phyloP scores from a whole-genome alignment of 129 eudicot genomes.

The Logfia minima region DNA sequence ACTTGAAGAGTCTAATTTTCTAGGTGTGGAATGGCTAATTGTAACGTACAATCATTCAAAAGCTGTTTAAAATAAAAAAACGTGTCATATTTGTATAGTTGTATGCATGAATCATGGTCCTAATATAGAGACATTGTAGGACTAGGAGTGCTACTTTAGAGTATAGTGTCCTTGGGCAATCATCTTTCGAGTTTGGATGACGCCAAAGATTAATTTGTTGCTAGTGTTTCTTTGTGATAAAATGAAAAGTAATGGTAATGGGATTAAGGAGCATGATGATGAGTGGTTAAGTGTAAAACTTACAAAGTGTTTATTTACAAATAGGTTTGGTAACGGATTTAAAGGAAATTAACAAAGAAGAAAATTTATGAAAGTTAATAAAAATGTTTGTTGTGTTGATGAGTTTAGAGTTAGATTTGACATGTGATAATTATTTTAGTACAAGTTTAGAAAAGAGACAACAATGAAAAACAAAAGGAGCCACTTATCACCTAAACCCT shows the following conservation, averaged over 20 bases:
- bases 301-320: too few species aligned
- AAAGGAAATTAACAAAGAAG: too few species aligned
- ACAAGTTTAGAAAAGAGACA: too few species aligned
- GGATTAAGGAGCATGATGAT: neutral
- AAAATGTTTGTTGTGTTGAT: too few species aligned
- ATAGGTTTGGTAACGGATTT: too few species aligned
- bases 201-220: neutral
- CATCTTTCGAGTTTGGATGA: slow-evolving; percentile 14
- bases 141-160: slow-evolving; percentile 5
- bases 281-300: neutral
- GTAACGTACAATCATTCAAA: slow-evolving; percentile 3
- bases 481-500: too few species aligned
- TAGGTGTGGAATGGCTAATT: slow-evolving; percentile 2
- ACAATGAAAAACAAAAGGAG: too few species aligned
- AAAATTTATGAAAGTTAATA: too few species aligned
- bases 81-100: neutral
- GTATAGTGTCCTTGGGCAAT: slow-evolving; percentile 8
- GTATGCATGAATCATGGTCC: neutral
- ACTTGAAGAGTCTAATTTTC: neutral
- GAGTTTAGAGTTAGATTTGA: too few species aligned
- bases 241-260: too few species aligned
- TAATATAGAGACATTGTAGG: neutral
- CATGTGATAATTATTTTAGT: too few species aligned
- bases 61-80: neutral
- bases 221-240: neutral